A percentile compares a stretch with the other conserved stretches of the same genome.
phyloP scores from a whole-genome alignment of 2,329 filamentous ascomycete species.

The Chrysoporthe deuterocubensis region DNA sequence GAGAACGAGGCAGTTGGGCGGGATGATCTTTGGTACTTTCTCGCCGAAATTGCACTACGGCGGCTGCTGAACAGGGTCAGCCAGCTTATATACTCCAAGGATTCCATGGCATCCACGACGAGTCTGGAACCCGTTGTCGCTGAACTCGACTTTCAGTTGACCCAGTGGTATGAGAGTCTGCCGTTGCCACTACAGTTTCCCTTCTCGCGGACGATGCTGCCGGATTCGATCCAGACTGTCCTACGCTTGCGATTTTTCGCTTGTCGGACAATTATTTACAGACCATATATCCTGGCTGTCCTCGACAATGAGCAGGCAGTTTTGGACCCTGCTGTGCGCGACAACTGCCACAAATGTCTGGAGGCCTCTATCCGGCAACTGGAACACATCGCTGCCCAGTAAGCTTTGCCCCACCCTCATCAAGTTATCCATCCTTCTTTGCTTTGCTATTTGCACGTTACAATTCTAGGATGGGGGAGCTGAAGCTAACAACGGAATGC shows the following conservation, averaged over 20 bases:
- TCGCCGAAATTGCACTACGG: constrained; percentile 80
- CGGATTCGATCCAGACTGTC: constrained; percentile 79
- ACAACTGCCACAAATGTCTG: constrained; percentile 80
- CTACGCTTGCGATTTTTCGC: constrained; percentile 81
- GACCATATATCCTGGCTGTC: constrained; percentile 80
- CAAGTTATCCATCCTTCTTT: constrained; percentile 2
- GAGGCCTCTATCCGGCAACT: constrained; percentile 80
- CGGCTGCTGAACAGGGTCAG: constrained; percentile 78
- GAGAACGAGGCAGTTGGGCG: constrained; percentile 66
- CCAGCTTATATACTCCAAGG: constrained; percentile 78
- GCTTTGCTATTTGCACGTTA: constrained; percentile 13
- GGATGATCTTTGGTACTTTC: constrained; percentile 85
- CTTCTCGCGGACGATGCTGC: constrained; percentile 67
- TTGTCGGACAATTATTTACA: constrained; percentile 84
- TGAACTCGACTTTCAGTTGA: constrained; percentile 80
- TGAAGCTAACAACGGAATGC: constrained; percentile 23
- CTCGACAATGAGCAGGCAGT: constrained; percentile 76
- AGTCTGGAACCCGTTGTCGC: constrained; percentile 78
- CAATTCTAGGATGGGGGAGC: not conserved
- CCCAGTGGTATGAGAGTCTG: constrained; percentile 83
- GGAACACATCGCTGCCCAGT: constrained; percentile 78
- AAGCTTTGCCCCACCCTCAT: constrained; percentile 42
- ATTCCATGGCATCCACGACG: constrained; percentile 71
- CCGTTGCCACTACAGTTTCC: constrained; percentile 78
- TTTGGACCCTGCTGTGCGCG: constrained; percentile 72